Percentiles rank a stretch among this genome's conserved stretches.
These are phyloP conservation scores for Teunomyces tritomae DNA, from an alignment of 805 yeast genomes.

Conservation along the genomic window DNA sequence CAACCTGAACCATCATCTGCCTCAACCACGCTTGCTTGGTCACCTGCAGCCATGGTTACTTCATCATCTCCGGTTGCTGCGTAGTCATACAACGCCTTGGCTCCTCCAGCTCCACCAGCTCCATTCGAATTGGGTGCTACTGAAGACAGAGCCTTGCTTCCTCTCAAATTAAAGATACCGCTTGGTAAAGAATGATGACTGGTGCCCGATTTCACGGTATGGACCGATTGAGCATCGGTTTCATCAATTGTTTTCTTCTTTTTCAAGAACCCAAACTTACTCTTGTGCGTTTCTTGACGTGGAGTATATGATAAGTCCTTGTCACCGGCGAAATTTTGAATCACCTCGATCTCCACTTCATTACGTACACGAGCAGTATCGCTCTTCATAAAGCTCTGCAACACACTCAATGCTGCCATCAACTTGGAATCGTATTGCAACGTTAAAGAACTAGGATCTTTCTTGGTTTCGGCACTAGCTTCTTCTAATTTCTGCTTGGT, in stretches of 20 bases:
- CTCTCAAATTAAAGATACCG: slow-evolving; percentile 36
- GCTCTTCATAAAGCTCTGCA: slow-evolving; percentile 64
- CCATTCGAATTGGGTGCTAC: slow-evolving; percentile 15
- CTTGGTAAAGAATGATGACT: slow-evolving; percentile 30
- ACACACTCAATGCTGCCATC: slow-evolving; percentile 46
- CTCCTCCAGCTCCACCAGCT: slow-evolving; percentile 16
- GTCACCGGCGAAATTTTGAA: slow-evolving; percentile 80
- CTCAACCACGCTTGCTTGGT: slow-evolving; percentile 53
- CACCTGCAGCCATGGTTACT: slow-evolving; percentile 58
- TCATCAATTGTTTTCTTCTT: slow-evolving; percentile 13
- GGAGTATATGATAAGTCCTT: slow-evolving; percentile 62
- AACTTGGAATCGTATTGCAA: slow-evolving; percentile 54
- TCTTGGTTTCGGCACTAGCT: slow-evolving; percentile 33
- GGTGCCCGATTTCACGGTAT: slow-evolving; percentile 29
- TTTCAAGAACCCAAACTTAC: slow-evolving; percentile 55
- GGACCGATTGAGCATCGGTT: slow-evolving; percentile 29
- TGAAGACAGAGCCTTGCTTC: slow-evolving; percentile 25
- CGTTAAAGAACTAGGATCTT: slow-evolving; percentile 37
- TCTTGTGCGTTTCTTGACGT: slow-evolving; percentile 51
- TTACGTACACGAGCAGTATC: slow-evolving; percentile 72
- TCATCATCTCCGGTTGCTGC: slow-evolving; percentile 75
- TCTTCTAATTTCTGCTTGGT: slow-evolving; percentile 52
- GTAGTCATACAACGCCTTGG: slow-evolving; percentile 64
- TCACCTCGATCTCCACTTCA: slow-evolving; percentile 88
- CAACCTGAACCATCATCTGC: slow-evolving; percentile 92